phyloP scores from a whole-genome alignment of 2,329 filamentous ascomycete genomes.

The Lomentospora prolificans region DNA sequence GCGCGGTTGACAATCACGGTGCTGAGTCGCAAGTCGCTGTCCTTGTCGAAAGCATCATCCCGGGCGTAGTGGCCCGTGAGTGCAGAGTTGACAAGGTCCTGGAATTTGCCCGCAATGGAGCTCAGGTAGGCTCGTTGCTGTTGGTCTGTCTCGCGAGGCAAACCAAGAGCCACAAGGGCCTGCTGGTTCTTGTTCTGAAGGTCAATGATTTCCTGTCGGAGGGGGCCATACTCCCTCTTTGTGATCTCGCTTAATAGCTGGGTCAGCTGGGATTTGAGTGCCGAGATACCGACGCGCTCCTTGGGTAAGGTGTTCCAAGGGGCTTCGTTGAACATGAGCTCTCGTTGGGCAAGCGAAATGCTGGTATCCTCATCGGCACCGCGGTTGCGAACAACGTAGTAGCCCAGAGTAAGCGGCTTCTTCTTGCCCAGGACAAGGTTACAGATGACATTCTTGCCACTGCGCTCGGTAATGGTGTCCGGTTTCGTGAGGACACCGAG shows the following conservation, averaged over 20 bases:
- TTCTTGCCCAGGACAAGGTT: conserved; percentile 13
- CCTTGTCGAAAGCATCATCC: conserved; percentile 9
- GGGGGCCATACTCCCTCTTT: conserved; percentile 17
- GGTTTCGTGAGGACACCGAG: conserved; percentile 37
- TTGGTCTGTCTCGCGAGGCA: conserved; percentile 9
- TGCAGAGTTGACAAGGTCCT: conserved; percentile 11
- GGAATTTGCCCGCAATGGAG: conserved; percentile 13
- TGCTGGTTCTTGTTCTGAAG: conserved; percentile 8
- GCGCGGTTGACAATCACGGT: conserved; percentile 14
- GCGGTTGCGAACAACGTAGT: conserved; percentile 17
- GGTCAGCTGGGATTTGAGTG: conserved; percentile 15
- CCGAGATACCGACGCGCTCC: conserved; percentile 16
- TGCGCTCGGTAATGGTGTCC: conserved; percentile 23
- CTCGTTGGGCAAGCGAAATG: conserved; percentile 13
- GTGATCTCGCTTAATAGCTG: conserved; percentile 19
- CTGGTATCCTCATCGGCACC: conserved; percentile 13
- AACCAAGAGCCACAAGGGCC: conserved; percentile 11
- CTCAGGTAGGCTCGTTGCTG: conserved; percentile 14
- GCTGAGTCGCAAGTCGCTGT: conserved; percentile 13
- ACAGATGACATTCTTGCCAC: conserved; percentile 11
- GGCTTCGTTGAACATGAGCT: conserved; percentile 24
- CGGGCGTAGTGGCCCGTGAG: conserved; percentile 12
- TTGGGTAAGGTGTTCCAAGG: conserved; percentile 24
- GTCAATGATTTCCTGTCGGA: conserved; percentile 15
- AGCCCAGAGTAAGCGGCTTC: conserved; percentile 14